phyloP scores from a whole-genome alignment of 768 basidiomycete species.

The Chalciporus piperatus region DNA sequence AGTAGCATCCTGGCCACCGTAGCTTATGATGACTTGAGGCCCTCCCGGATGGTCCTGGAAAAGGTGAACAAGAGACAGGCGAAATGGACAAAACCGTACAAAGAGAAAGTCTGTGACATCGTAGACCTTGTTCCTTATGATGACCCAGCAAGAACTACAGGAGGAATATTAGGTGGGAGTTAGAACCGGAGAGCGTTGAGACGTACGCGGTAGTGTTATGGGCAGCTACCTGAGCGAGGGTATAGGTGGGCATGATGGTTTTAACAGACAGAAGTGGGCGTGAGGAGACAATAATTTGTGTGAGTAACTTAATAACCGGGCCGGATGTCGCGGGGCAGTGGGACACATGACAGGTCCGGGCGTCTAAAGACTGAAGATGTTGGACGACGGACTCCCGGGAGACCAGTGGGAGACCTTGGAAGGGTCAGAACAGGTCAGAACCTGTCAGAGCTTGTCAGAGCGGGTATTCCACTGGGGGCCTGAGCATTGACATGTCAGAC shows the following conservation, averaged over 20 bases:
- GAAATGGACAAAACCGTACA: slow-evolving; percentile 34
- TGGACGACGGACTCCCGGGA: too few species aligned
- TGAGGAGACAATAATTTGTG: background rate
- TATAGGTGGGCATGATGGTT: slow-evolving; percentile 37
- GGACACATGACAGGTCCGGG: background rate
- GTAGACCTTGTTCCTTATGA: slow-evolving; percentile 78
- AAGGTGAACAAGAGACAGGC: background rate
- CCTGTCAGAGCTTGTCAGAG: background rate
- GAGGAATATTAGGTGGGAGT: slow-evolving; percentile 9
- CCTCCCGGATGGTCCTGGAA: slow-evolving; percentile 79
- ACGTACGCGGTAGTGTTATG: slow-evolving; percentile 55
- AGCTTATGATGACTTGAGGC: slow-evolving; percentile 73
- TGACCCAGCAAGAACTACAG: slow-evolving; percentile 79
- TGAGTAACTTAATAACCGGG: background rate
- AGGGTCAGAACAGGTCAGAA: background rate
- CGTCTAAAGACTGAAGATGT: too few species aligned
- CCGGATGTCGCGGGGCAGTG: background rate
- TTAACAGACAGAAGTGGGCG: background rate
- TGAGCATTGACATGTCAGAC: too few species aligned
- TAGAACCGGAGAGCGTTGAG: background rate
- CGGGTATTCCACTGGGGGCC: too few species aligned
- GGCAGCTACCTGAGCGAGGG: slow-evolving; percentile 55
- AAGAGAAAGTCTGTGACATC: slow-evolving; percentile 79
- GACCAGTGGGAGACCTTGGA: too few species aligned
- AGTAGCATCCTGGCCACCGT: slow-evolving; percentile 86